A percentile compares a stretch with the other conserved stretches of the same genome.
Evolutionary conservation across 331 rosid species (phyloP).

Genomic region (Pyrus hybrid): DNA sequence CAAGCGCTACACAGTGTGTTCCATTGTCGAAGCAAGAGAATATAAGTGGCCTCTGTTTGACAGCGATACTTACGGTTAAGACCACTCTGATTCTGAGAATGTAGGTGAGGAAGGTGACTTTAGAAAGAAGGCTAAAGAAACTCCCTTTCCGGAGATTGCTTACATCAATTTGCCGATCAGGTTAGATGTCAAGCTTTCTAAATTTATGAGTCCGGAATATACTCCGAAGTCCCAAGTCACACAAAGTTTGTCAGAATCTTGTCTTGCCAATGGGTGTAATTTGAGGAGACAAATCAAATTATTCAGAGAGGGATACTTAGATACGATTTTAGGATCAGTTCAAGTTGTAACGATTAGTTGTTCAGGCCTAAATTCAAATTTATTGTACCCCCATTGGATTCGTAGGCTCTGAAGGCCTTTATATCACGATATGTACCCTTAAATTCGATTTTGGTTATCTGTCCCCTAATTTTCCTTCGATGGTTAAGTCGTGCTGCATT

Average conservation of each 20-base stretch:
- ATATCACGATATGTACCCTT: background rate
- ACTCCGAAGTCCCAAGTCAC: background rate
- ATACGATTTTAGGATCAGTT: background rate
- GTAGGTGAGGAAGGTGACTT: background rate
- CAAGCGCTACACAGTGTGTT: background rate
- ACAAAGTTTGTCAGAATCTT: background rate
- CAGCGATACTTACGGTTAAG: background rate
- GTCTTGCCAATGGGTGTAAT: background rate
- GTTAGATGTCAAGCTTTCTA: background rate
- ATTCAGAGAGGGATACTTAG: background rate
- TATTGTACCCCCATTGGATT: background rate
- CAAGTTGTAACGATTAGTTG: background rate
- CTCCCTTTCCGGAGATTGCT: background rate
- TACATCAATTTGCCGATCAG: background rate
- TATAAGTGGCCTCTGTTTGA: background rate
- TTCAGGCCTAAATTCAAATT: background rate
- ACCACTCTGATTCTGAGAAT: background rate
- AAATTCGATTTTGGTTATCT: background rate
- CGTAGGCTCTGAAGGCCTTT: background rate
- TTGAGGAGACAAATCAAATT: background rate
- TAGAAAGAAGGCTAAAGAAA: background rate
- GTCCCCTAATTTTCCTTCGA: background rate
- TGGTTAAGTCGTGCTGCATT: background rate
- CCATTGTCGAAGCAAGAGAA: background rate
- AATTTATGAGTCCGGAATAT: background rate